Evolutionary conservation across 352 stramenopile genomes (phyloP).

Genomic region (Phytophthora idaei): DNA sequence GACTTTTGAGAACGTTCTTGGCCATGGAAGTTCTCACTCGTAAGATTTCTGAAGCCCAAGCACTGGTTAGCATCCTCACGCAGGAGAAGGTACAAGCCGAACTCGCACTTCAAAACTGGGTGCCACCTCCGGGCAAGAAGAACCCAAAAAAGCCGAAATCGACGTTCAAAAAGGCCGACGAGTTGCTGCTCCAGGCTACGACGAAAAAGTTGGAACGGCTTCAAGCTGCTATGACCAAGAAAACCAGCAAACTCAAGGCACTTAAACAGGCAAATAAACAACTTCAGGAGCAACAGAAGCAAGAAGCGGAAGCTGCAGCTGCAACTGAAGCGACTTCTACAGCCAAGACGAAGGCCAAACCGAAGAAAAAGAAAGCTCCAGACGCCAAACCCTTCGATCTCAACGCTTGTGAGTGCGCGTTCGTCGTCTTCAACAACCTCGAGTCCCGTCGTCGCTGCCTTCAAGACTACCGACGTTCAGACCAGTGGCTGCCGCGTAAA

Average conservation of each 20-base stretch:
- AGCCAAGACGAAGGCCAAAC: conserved; percentile 13
- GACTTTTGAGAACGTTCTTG: conserved; percentile 73
- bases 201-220: conserved; percentile 41
- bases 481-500: conserved; percentile 41
- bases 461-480: conserved; percentile 73
- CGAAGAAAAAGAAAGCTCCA: conserved; percentile 28
- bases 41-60: conserved; percentile 60
- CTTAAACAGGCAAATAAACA: conserved; percentile 47
- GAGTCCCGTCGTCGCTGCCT: conserved; percentile 78
- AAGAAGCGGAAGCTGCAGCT: conserved; percentile 9
- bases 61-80: conserved; percentile 58
- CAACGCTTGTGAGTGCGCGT: conserved; percentile 76
- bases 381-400: conserved; percentile 55
- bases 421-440: conserved; percentile 90
- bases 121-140: conserved; percentile 32
- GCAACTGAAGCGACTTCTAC: background rate
- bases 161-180: conserved; percentile 40
- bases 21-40: conserved; percentile 71
- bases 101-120: conserved; percentile 23
- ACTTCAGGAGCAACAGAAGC: conserved; percentile 18
- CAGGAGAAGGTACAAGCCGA: conserved; percentile 47
- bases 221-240: conserved; percentile 47
- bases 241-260: conserved; percentile 69
- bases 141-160: conserved; percentile 38
- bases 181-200: conserved; percentile 42